Percentiles rank a stretch among this genome's conserved stretches.
Conservation (phyloP, 1,284 basidiomycete species). For the Calocybe gambosa region DNA sequence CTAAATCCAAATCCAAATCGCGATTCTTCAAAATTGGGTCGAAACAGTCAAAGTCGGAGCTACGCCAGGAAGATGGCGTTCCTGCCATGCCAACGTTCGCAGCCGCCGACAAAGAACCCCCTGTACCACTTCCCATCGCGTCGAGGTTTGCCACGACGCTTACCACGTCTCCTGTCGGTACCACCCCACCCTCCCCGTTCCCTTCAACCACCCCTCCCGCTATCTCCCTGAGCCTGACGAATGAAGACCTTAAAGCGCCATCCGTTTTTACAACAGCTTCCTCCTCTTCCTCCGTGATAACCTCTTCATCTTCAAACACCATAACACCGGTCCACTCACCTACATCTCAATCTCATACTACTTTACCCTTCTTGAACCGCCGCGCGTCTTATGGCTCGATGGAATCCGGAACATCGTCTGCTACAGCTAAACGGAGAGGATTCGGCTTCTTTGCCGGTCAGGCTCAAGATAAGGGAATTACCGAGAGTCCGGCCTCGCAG, state of each 20-base stretch:
- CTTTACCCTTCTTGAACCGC: neutral
- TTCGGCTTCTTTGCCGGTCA: slow-evolving; percentile 14
- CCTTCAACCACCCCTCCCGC: neutral
- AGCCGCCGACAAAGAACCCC: slow-evolving; percentile 19
- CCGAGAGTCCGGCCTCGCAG: no score
- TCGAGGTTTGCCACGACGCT: slow-evolving; percentile 41
- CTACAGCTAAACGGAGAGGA: slow-evolving; percentile 14
- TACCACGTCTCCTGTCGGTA: slow-evolving; percentile 7
- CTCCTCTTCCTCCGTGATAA: neutral
- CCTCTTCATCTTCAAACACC: slow-evolving; percentile 3
- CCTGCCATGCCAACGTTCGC: slow-evolving; percentile 34
- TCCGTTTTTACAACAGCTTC: neutral
- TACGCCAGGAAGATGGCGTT: slow-evolving; percentile 19
- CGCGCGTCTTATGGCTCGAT: slow-evolving; percentile 18
- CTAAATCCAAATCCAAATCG: slow-evolving; percentile 24
- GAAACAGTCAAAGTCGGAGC: slow-evolving; percentile 29
- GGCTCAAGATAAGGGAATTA: no score
- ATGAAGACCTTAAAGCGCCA: slow-evolving; percentile 3
- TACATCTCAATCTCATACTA: neutral
- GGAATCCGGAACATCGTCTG: slow-evolving; percentile 16
- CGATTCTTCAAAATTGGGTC: slow-evolving; percentile 30
- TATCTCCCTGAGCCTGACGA: slow-evolving; percentile 7
- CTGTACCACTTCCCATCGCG: slow-evolving; percentile 42
- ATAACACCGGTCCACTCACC: slow-evolving; percentile 4
- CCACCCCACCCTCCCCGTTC: neutral